Evolutionary conservation across 2,329 filamentous ascomycete genomes (phyloP).

Genomic region (Bisporella sp.): DNA sequence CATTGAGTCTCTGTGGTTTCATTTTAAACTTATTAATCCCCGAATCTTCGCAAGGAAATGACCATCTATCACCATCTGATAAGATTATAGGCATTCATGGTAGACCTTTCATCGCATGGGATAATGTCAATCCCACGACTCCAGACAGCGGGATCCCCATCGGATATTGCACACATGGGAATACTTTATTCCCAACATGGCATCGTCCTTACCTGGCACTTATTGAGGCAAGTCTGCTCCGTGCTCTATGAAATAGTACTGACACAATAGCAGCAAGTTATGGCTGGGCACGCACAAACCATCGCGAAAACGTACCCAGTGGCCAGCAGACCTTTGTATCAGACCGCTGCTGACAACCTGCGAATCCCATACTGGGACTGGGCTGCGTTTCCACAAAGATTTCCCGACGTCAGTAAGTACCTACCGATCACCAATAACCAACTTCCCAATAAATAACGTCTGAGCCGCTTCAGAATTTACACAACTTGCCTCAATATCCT

Average conservation of each 20-base stretch:
- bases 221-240: constrained; percentile 40
- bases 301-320: constrained; percentile 32
- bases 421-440: too few relatives aligned
- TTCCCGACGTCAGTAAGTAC: constrained; percentile 27
- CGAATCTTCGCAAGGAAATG: too few relatives aligned
- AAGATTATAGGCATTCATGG: constrained; percentile 9
- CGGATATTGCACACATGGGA: constrained; percentile 12
- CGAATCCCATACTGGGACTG: constrained; percentile 41
- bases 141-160: constrained; percentile 4
- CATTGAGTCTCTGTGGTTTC: too few relatives aligned
- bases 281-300: constrained; percentile 37
- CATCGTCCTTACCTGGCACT: constrained; percentile 47
- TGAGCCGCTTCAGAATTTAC: too few relatives aligned
- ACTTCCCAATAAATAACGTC: too few relatives aligned
- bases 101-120: constrained; percentile 7
- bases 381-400: constrained; percentile 32
- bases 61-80: not conserved
- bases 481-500: too few relatives aligned
- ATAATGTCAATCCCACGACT: constrained; percentile 6
- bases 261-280: constrained; percentile 37
- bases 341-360: constrained; percentile 30
- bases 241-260: constrained; percentile 13
- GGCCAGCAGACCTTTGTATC: constrained; percentile 29
- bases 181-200: constrained; percentile 31
- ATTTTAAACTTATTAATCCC: too few relatives aligned